Base-by-base conservation (phyloP, 1,139 yeast species). In the Debaryomycetaceae sp. region DNA sequence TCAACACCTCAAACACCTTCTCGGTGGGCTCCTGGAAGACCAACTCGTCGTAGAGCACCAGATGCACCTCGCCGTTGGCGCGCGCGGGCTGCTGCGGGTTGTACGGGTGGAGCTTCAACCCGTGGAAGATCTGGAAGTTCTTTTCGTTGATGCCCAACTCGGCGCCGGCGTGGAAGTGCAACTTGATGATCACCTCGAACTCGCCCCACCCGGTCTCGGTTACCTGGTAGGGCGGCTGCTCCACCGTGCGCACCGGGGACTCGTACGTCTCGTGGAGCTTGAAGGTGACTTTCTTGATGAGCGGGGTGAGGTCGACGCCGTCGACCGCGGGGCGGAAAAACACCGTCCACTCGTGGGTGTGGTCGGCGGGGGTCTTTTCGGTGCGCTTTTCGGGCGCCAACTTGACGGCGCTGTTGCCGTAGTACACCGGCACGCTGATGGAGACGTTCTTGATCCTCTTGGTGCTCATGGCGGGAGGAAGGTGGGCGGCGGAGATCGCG, bases 161-260 rank as follows among this genome's bases (percentile, higher is more conserved):
- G 12, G 94, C 82, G 20, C 86, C 95, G 16, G 81, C 71, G 27
- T 81, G 83, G 57, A 91, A 91, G 55, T 81, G 89, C 20, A 91
- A 75, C 53, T 89, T 85, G 35, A 91, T 80, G 24, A 83, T 76
- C 40, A 93, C 83, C 50, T 91, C 99, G 58, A 91, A 91, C 56
- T 91, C 99, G 40, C 99, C 99, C 99, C 99, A 91, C 0, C 99
- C 99, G 0, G 97, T 85, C 51, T 93, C 99, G 1, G 96, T 84
- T 10, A 91, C 89, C 53, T 89, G 94, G 48, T 83, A 91, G 0
- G 98, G 98, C 2, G 96, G 96, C 20, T 69, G 56, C 42, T 91
- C 98, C 5, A 91, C 70, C 1, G 93, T 71, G 36, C 99, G 63
- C 12, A 88, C 77, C 1, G 96, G 78, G 44, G 80, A 84, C 9